Evolutionary conservation across 139 green algal species (phyloP).

Genomic region (Coelastrella sp.): DNA sequence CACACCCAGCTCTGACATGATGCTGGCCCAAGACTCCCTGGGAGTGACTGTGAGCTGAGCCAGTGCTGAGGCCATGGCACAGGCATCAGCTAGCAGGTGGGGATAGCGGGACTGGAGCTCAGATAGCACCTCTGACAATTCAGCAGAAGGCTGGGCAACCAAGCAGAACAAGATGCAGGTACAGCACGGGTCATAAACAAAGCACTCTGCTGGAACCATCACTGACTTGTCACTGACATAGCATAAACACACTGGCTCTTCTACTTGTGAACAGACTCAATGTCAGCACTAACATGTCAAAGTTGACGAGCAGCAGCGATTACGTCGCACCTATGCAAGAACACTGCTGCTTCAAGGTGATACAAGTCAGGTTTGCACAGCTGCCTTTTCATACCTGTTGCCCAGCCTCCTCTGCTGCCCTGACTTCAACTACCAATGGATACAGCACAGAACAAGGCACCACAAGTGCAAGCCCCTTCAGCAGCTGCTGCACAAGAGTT

Average conservation of each 20-base stretch:
- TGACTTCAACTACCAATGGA: constrained; percentile 51
- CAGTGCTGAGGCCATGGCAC: constrained; percentile 51
- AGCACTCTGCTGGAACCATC: too few relatives aligned
- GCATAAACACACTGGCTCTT: too few relatives aligned
- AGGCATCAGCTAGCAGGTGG: constrained; percentile 50
- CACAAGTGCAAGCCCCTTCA: constrained; percentile 50
- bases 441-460: constrained; percentile 73
- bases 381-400: constrained; percentile 37
- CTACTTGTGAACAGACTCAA: too few relatives aligned
- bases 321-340: too few relatives aligned
- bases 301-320: too few relatives aligned
- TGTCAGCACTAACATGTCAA: too few relatives aligned
- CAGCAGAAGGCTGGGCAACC: constrained; percentile 39
- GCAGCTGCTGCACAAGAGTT: constrained; percentile 47
- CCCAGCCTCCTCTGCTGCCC: constrained; percentile 31
- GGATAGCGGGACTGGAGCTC: constrained; percentile 49
- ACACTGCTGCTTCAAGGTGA: too few relatives aligned
- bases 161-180: neutral
- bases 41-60: constrained; percentile 64
- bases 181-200: too few relatives aligned
- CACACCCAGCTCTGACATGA: constrained; percentile 68
- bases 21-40: constrained; percentile 75
- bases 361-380: too few relatives aligned
- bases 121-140: constrained; percentile 50
- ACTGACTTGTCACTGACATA: too few relatives aligned